Base-by-base conservation (phyloP, 306 rosid species). In the Quercus bicolor region DNA sequence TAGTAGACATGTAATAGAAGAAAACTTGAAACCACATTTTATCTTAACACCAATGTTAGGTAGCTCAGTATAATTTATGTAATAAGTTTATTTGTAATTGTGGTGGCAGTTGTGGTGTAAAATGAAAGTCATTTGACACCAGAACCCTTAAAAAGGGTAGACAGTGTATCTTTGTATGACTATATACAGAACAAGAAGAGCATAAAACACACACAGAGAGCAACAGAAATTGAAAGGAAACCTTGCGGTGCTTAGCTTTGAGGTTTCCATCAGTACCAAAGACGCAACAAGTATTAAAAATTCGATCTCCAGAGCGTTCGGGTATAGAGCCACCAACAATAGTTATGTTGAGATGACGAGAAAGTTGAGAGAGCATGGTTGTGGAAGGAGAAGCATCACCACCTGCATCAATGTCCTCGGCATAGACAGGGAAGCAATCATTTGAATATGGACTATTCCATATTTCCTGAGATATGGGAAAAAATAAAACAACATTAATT, bases 371-470 rank as follows among this genome's bases (percentile, higher is more conserved):
- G 1, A 95, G 90, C 99, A 95, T 95, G n/a, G 92, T 90, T 56
- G 92, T 95, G 51, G 99, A 93, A 68, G 99, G 98, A 79, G 99
- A 90, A 14, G 91, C 96, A 76, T 91, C 90, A 13, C 85, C 96
- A 26, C 96, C 98, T 0, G 91, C 93, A 33, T 90, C 98, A 72
- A 95, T 91, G 73, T 95, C 97, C 89, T 95, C 98, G 1, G 98
- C 99, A 56, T 90, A 91, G 68, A 84, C 76, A 0, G 97, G 98
- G 55, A 95, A 93, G 87, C 93, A 78, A 18, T 91, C 99, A 74
- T 90, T 93, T 4, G 97, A 90, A 86, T 93, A 95, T 4, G 97
- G 98, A 59, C 97, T 85, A 51, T 95, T 93, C 99, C 99, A 95
- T 84, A 95, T 91, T 87, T 95, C 99, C 98, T 95, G 75, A 68